These are phyloP conservation scores for Xylariales sp. DNA, from an alignment of 2,329 filamentous ascomycete genomes.

Conservation along the genomic window DNA sequence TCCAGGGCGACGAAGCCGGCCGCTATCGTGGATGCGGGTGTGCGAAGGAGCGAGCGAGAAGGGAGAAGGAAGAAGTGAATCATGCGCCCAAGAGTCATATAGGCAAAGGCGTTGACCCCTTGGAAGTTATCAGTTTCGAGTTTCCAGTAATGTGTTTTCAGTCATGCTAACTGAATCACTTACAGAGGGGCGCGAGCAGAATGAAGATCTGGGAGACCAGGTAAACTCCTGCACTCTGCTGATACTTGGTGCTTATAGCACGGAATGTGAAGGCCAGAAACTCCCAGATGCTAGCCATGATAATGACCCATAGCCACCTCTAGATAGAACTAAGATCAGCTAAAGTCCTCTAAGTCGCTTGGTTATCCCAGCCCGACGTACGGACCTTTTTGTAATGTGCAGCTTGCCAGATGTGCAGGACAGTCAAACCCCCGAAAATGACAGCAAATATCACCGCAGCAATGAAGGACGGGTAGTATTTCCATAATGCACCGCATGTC, in stretches of 20 bases:
- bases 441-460: constrained; percentile 24
- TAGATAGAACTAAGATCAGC: constrained; percentile 7
- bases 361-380: not conserved
- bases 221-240: constrained; percentile 20
- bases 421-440: constrained; percentile 21
- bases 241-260: constrained; percentile 21
- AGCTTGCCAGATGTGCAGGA: constrained; percentile 17
- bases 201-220: constrained; percentile 24
- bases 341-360: not conserved
- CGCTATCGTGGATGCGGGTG: constrained; percentile 32
- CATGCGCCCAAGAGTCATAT: constrained; percentile 42
- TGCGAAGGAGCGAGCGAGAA: constrained; percentile 28
- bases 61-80: constrained; percentile 36
- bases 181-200: constrained; percentile 25
- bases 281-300: constrained; percentile 31
- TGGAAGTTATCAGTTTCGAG: not conserved
- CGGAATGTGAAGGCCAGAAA: constrained; percentile 25
- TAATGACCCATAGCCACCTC: constrained; percentile 31
- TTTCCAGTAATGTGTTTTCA: not conserved
- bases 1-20: constrained; percentile 37
- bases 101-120: constrained; percentile 43
- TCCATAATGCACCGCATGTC: constrained; percentile 24
- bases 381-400: constrained; percentile 20
- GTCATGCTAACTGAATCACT: constrained; percentile 7
- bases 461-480: constrained; percentile 28